Base-by-base conservation (phyloP, 1,284 basidiomycete genomes). In the Trichosporon coremiiforme region DNA sequence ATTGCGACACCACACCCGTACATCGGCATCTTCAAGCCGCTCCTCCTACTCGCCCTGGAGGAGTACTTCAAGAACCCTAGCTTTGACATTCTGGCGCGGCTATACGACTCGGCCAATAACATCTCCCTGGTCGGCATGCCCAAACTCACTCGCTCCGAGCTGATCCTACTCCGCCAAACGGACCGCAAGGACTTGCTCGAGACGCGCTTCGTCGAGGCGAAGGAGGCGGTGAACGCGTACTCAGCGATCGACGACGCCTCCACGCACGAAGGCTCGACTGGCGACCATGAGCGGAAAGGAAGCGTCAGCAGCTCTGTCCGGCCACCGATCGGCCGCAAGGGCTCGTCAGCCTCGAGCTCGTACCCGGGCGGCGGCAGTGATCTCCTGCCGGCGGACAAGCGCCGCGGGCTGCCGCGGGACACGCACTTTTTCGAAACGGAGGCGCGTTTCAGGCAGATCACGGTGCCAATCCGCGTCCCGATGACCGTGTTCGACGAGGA, bases 21-120 rank as follows among this genome's bases (percentile, higher is more conserved):
- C 83, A 94, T 99, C 71, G 94, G 98, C 77, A 93, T 98, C 77
- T 99, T 97, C 89, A 98, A 98, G 93, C 95, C 96, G 5, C 89
- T 97, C 41, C 88, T 99, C 4, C 85, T 98, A 0, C 90, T 98
- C 77, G 96, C 96, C 0, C 87, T 99, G 41, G 95, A 98, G 80
- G 94, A 98, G 83, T 99, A 98, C 85, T 95, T 97, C 82, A 86
- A 87, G 47, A 88, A 90, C 70, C 94, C 95, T 0, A 93, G 93
- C 0, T 89, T 94, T 78, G 92, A 94, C 75, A 92, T 92, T 76
- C 88, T 98, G 13, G 89, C 90, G 2, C 89, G 91, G 3, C 87
- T 99, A 4, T 98, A 94, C 81, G 93, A 97, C 75, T 90, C 95
- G 3, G 90, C 98, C 75, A 99, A 99, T 79, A 88, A 90, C 6